Evolutionary conservation across 2,329 filamentous ascomycete genomes (phyloP).

Genomic region (Pseudogymnoascus sp.): DNA sequence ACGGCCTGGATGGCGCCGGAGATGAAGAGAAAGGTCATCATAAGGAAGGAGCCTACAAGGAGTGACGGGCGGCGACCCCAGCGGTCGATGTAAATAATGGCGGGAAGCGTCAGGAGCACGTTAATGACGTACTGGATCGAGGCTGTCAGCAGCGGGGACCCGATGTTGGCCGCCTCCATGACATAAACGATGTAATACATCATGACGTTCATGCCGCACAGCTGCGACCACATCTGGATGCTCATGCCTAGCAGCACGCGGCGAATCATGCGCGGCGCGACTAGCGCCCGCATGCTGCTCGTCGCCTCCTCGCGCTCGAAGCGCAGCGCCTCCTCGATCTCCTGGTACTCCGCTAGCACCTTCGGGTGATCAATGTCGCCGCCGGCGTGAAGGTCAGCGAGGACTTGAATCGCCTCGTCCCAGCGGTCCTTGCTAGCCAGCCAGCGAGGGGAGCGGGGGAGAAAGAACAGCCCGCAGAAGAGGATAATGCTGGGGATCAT

Average conservation of each 20-base stretch:
- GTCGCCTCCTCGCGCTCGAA: constrained; percentile 67
- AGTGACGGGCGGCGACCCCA: constrained; percentile 66
- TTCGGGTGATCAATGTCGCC: constrained; percentile 50
- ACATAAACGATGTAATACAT: constrained; percentile 67
- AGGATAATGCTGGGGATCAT: constrained; percentile 47
- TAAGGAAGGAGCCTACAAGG: constrained; percentile 56
- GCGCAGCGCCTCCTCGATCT: constrained; percentile 66
- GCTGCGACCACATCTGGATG: constrained; percentile 68
- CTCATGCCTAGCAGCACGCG: constrained; percentile 64
- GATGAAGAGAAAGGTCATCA: constrained; percentile 56
- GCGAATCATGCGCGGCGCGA: constrained; percentile 64
- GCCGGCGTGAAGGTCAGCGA: constrained; percentile 52
- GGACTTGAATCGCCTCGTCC: constrained; percentile 54
- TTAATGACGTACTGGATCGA: constrained; percentile 73
- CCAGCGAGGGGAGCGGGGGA: constrained; percentile 62
- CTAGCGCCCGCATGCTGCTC: constrained; percentile 62
- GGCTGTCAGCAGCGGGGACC: constrained; percentile 55
- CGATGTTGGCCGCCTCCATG: constrained; percentile 55
- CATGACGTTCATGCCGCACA: constrained; percentile 71
- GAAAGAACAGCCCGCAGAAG: constrained; percentile 50
- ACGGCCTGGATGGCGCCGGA: constrained; percentile 55
- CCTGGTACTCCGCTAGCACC: constrained; percentile 56
- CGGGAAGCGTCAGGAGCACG: constrained; percentile 68
- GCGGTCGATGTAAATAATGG: constrained; percentile 65
- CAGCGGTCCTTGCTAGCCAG: constrained; percentile 60